Conservation (phyloP, 1,284 basidiomycete genomes). For the Leccinum pachyderme region DNA sequence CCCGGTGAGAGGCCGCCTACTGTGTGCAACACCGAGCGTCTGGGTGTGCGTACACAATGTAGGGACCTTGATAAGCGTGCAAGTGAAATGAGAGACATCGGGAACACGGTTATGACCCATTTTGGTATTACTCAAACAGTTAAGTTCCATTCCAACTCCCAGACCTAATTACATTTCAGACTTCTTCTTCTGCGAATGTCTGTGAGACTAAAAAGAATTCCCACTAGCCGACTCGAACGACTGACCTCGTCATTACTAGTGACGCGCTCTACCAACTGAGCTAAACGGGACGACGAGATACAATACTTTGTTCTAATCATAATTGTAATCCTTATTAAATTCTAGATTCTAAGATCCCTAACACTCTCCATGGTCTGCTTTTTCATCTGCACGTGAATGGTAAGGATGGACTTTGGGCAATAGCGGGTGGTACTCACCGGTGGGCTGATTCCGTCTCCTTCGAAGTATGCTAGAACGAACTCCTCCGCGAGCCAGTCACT, state of each 20-base stretch:
- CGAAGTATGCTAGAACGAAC: conserved; percentile 73
- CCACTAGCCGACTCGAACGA: conserved; percentile 52
- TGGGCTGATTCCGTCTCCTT: conserved; percentile 66
- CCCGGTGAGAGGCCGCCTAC: background rate
- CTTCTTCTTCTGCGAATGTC: background rate
- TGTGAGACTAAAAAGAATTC: conserved; percentile 25
- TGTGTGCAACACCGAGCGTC: background rate
- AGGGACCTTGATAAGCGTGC: conserved; percentile 9
- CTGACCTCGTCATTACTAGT: conserved; percentile 58
- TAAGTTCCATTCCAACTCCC: too few species aligned
- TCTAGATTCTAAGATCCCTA: conserved; percentile 21
- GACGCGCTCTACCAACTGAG: conserved; percentile 62
- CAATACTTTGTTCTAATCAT: background rate
- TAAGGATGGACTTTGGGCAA: background rate
- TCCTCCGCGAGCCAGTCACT: conserved; percentile 72
- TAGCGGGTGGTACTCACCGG: conserved; percentile 46
- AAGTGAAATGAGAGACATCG: conserved; percentile 11
- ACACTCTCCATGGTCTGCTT: conserved; percentile 29
- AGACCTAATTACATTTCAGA: too few species aligned
- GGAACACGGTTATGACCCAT: background rate
- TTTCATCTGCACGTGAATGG: conserved; percentile 41
- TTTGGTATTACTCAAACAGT: background rate
- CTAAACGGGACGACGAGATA: conserved; percentile 38
- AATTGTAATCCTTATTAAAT: background rate
- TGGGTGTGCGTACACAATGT: background rate